phyloP scores from a whole-genome alignment of 768 basidiomycete genomes.

The Trametes cubensis region DNA sequence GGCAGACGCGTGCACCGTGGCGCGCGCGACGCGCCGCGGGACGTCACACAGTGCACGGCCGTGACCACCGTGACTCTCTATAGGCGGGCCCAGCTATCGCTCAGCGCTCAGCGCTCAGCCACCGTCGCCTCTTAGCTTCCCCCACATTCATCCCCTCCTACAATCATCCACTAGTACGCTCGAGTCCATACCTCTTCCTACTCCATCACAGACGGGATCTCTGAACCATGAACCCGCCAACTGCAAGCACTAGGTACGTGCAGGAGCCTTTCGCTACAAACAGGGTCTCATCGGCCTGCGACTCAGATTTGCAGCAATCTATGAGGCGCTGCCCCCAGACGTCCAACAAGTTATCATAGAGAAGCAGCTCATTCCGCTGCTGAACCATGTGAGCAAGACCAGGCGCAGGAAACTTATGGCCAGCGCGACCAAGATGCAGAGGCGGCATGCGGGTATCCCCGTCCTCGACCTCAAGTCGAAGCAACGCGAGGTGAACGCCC shows the following conservation, averaged over 20 bases:
- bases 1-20: slow-evolving; percentile 3
- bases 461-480: slow-evolving; percentile 55
- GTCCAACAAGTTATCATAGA: slow-evolving; percentile 52
- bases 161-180: too few relatives aligned
- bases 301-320: slow-evolving; percentile 49
- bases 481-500: slow-evolving; percentile 52
- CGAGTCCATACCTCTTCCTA: neutral
- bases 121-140: neutral
- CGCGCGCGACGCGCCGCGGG: slow-evolving; percentile 14
- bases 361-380: slow-evolving; percentile 50
- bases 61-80: slow-evolving; percentile 15
- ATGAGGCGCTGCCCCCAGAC: slow-evolving; percentile 55
- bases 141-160: neutral
- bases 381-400: slow-evolving; percentile 46
- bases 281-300: neutral
- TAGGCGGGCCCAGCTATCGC: too few relatives aligned
- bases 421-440: slow-evolving; percentile 45
- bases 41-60: slow-evolving; percentile 15
- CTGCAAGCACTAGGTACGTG: slow-evolving; percentile 12
- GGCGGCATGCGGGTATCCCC: slow-evolving; percentile 46
- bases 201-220: neutral
- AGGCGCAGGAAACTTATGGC: slow-evolving; percentile 42
- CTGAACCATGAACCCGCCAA: neutral
- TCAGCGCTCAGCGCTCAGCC: slow-evolving; percentile 1
- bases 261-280: neutral